Percentiles rank a stretch among this genome's conserved stretches.
These are phyloP conservation scores for Talaromyces ruber DNA, from an alignment of 495 filamentous ascomycete genomes.

Conservation along the genomic window DNA sequence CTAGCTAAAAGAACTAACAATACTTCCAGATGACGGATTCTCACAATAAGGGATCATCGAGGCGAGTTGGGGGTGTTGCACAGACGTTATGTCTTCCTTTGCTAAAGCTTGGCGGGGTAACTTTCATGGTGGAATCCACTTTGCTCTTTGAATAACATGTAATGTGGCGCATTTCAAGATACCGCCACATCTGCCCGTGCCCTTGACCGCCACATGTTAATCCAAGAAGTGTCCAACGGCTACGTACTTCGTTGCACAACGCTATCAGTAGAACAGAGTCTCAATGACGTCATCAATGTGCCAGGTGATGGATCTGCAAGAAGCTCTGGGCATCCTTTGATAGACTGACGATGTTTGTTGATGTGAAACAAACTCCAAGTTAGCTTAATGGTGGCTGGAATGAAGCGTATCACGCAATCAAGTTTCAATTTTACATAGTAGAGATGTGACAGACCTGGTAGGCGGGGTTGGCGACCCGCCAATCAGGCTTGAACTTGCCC, in stretches of 20 bases:
- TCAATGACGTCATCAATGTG: background rate
- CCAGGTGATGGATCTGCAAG: background rate
- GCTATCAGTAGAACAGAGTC: background rate
- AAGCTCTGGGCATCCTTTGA: background rate
- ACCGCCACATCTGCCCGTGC: background rate
- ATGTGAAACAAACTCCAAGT: background rate
- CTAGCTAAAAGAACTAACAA: background rate
- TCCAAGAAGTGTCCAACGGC: background rate
- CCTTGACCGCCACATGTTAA: background rate
- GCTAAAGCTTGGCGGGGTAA: background rate
- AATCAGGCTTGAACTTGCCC: conserved; percentile 1
- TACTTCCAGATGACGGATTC: background rate
- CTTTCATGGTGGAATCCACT: background rate
- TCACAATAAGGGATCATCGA: background rate
- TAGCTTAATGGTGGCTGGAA: background rate
- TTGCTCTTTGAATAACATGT: background rate
- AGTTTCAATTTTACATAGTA: background rate
- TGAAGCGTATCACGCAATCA: background rate
- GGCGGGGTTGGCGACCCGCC: background rate
- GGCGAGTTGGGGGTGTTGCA: background rate
- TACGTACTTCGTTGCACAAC: background rate
- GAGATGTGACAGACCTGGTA: background rate
- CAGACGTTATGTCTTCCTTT: background rate
- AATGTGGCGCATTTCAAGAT: background rate
- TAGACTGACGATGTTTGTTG: background rate